phyloP scores from a whole-genome alignment of 139 green algal species.

The Volvox reticuliferus region DNA sequence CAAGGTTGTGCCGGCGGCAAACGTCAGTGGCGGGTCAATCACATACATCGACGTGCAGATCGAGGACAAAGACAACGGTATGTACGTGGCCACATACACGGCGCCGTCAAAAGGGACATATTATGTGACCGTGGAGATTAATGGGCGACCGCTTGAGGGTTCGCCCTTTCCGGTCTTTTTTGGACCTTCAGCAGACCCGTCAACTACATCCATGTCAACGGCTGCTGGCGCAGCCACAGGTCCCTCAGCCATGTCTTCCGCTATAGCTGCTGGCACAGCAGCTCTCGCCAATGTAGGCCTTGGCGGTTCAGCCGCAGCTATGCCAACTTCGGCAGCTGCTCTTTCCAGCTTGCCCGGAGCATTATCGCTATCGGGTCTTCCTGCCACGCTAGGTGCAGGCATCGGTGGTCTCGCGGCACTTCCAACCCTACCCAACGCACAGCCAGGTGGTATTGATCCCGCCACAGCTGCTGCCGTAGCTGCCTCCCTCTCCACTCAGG shows the following conservation, averaged over 20 bases:
- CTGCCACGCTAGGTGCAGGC: not conserved
- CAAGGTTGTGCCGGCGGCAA: conserved; percentile 43
- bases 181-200: conserved; percentile 63
- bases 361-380: not conserved
- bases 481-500: conserved; percentile 37
- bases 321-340: not conserved
- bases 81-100: conserved; percentile 87
- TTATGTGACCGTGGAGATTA: conserved; percentile 79
- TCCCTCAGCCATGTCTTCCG: not conserved
- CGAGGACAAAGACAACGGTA: conserved; percentile 85
- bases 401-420: not conserved
- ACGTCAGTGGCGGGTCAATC: too few relatives aligned
- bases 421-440: conserved; percentile 24
- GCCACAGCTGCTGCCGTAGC: conserved; percentile 39
- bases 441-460: conserved; percentile 39
- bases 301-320: not conserved
- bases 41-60: conserved; percentile 57
- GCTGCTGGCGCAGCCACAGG: not conserved
- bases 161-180: conserved; percentile 95
- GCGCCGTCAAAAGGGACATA: conserved; percentile 84
- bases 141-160: conserved; percentile 82
- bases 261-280: conserved; percentile 14
- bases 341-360: not conserved
- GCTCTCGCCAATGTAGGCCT: not conserved
- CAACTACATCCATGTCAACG: not conserved